Evolutionary conservation across 2,329 filamentous ascomycete genomes (phyloP).

Genomic region (Tolypocladium inflatum): DNA sequence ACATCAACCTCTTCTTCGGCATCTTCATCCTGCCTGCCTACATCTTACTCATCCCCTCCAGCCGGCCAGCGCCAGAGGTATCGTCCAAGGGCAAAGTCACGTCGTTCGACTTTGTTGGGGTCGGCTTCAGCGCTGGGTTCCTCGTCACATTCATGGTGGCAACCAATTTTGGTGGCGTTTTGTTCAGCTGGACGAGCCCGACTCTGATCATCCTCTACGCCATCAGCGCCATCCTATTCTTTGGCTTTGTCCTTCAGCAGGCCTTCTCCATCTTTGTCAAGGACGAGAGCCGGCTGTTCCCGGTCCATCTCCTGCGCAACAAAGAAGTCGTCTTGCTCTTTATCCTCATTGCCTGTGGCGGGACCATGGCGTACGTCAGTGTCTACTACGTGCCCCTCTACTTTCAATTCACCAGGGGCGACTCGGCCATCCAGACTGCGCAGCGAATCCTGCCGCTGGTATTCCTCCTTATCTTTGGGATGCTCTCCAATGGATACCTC

Average conservation of each 20-base stretch:
- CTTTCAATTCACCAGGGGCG: constrained; percentile 36
- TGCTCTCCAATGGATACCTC: background rate
- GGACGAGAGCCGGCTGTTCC: constrained; percentile 27
- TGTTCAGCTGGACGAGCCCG: constrained; percentile 32
- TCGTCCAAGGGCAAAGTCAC: background rate
- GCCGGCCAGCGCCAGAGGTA: too few species aligned
- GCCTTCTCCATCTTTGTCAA: constrained; percentile 11
- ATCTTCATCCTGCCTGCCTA: background rate
- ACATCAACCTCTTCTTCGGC: background rate
- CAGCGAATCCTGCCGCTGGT: constrained; percentile 32
- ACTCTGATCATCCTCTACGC: constrained; percentile 34
- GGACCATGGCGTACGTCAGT: constrained; percentile 11
- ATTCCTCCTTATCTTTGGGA: background rate
- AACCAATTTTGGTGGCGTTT: constrained; percentile 35
- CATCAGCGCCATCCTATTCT: constrained; percentile 24
- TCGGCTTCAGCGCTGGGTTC: constrained; percentile 27
- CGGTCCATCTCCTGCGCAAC: constrained; percentile 28
- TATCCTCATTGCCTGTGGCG: constrained; percentile 14
- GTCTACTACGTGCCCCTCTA: constrained; percentile 41
- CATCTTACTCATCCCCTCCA: background rate
- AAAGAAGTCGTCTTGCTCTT: constrained; percentile 10
- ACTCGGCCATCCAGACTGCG: constrained; percentile 27
- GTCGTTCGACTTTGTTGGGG: constrained; percentile 30
- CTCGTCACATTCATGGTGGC: constrained; percentile 31
- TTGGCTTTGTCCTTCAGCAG: constrained; percentile 22